phyloP scores from a whole-genome alignment of 2,329 filamentous ascomycete genomes.

The Blumeriella jaapii region DNA sequence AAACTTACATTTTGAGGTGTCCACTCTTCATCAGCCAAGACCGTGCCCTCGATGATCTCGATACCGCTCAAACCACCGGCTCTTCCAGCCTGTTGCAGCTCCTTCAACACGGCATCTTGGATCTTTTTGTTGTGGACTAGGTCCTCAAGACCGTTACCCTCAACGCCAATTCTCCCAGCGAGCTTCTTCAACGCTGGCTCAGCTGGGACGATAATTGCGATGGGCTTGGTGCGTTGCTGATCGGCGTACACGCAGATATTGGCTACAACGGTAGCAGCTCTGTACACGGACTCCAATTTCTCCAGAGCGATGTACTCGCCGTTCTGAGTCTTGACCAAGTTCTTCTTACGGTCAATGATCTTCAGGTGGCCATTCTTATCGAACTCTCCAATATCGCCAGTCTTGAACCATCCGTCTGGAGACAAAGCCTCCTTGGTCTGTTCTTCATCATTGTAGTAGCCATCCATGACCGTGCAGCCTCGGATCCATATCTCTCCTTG shows the following conservation, averaged over 20 bases:
- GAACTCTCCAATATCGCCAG: conserved; percentile 74
- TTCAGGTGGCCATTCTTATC: conserved; percentile 59
- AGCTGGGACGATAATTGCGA: conserved; percentile 67
- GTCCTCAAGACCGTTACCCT: conserved; percentile 49
- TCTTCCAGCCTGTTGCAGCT: conserved; percentile 53
- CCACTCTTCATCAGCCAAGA: conserved; percentile 79
- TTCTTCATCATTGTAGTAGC: conserved; percentile 76
- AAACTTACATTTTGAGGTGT: conserved; percentile 67
- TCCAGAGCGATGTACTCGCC: conserved; percentile 96
- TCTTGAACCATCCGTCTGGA: conserved; percentile 89
- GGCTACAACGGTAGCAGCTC: conserved; percentile 62
- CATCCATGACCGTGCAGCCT: conserved; percentile 60
- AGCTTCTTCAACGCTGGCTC: conserved; percentile 51
- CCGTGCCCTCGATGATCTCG: conserved; percentile 66
- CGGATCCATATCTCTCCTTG: conserved; percentile 91
- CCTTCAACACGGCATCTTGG: conserved; percentile 48
- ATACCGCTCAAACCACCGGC: conserved; percentile 56
- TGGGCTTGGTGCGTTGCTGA: conserved; percentile 59
- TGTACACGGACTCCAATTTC: conserved; percentile 88
- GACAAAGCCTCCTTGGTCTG: conserved; percentile 73
- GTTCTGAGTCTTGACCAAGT: conserved; percentile 83
- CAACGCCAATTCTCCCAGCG: conserved; percentile 48
- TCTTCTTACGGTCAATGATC: conserved; percentile 84
- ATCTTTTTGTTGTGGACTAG: conserved; percentile 59
- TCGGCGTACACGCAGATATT: conserved; percentile 86